Evolutionary conservation across 768 basidiomycete species (phyloP).

Genomic region (Boletus rubescentipes): DNA sequence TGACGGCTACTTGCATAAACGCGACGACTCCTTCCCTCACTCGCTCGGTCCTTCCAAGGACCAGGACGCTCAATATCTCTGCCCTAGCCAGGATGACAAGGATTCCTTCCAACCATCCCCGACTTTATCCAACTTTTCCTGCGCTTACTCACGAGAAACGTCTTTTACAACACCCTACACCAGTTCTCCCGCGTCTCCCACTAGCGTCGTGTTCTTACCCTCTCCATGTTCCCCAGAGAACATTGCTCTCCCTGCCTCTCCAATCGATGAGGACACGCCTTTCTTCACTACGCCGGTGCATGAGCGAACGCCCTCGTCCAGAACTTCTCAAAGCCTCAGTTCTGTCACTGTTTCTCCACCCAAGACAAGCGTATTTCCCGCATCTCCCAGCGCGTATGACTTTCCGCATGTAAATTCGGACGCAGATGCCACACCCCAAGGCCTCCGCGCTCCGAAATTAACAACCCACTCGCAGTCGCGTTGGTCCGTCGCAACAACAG

Average conservation of each 20-base stretch:
- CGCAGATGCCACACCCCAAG: not conserved
- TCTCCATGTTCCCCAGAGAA: constrained; percentile 23
- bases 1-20: constrained; percentile 12
- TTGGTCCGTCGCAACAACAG: constrained; percentile 34
- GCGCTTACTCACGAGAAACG: constrained; percentile 26
- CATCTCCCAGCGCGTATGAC: constrained; percentile 3
- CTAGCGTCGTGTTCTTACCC: constrained; percentile 15
- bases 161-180: constrained; percentile 23
- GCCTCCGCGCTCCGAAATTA: constrained; percentile 5
- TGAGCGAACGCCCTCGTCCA: constrained; percentile 5
- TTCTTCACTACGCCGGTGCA: not conserved
- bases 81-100: constrained; percentile 20
- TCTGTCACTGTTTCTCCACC: constrained; percentile 4
- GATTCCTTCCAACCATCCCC: constrained; percentile 30
- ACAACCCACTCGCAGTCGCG: constrained; percentile 17
- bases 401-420: not conserved
- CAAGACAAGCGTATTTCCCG: constrained; percentile 2
- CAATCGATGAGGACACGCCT: constrained; percentile 11
- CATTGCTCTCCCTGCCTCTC: constrained; percentile 27
- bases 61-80: constrained; percentile 18
- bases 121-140: constrained; percentile 29
- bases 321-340: constrained; percentile 6
- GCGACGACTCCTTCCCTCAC: constrained; percentile 12
- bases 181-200: constrained; percentile 25
- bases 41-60: constrained; percentile 7